Evolutionary conservation across 2,329 filamentous ascomycete species (phyloP).

Genomic region (Xylaria arbuscula): DNA sequence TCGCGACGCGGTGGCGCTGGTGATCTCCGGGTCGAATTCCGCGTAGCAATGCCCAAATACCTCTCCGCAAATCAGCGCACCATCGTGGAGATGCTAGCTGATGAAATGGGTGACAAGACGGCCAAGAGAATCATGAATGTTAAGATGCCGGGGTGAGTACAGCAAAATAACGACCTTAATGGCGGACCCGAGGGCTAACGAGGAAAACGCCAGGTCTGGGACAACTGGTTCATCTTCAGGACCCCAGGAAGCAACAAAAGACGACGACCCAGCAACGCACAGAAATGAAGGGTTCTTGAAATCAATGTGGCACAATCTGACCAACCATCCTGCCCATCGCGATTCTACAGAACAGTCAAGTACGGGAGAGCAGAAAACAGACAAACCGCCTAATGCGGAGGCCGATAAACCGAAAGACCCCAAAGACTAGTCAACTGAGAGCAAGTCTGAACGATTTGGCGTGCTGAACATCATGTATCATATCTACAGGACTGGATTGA

Average conservation of each 20-base stretch:
- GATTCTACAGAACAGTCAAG: constrained; percentile 47
- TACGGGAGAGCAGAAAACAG: constrained; percentile 32
- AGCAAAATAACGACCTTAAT: not conserved
- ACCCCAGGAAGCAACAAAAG: constrained; percentile 41
- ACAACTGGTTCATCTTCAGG: constrained; percentile 29
- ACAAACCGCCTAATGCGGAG: constrained; percentile 38
- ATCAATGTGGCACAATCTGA: constrained; percentile 91
- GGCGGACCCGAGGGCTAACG: constrained; percentile 33
- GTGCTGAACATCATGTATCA: constrained; percentile 47
- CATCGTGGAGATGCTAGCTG: constrained; percentile 93
- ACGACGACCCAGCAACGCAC: constrained; percentile 62
- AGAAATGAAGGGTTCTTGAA: constrained; percentile 92
- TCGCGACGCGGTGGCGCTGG: constrained; percentile 75
- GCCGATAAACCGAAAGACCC: constrained; percentile 39
- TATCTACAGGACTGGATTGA: constrained; percentile 39
- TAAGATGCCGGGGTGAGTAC: constrained; percentile 62
- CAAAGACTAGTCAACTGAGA: constrained; percentile 37
- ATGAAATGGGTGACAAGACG: constrained; percentile 93
- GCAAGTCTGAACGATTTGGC: constrained; percentile 46
- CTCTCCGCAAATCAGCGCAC: constrained; percentile 90
- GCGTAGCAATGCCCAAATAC: constrained; percentile 94
- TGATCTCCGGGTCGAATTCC: constrained; percentile 93
- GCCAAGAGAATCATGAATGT: constrained; percentile 95
- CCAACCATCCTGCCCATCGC: constrained; percentile 74
- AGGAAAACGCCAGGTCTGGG: constrained; percentile 34